A percentile compares a stretch with the other conserved stretches of the same genome.
Evolutionary conservation across 768 basidiomycete species (phyloP).

Genomic region (Rhodotorula graminis): DNA sequence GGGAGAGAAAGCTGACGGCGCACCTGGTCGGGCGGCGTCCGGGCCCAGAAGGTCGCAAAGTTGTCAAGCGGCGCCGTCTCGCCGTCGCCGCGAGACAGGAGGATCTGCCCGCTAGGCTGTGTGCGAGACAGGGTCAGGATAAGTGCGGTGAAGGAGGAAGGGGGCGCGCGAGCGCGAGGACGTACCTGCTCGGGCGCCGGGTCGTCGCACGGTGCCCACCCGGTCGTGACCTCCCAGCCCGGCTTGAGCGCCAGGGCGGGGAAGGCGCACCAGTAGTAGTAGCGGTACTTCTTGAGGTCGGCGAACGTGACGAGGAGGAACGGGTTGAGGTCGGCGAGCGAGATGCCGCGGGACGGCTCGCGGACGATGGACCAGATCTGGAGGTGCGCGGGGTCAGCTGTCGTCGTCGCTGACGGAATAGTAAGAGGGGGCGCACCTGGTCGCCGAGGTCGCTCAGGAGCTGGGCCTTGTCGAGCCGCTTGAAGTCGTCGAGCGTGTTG

Average conservation of each 20-base stretch:
- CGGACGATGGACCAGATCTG: constrained; percentile 57
- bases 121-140: background rate
- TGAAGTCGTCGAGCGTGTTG: constrained; percentile 97
- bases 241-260: constrained; percentile 87
- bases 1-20: background rate
- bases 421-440: constrained; percentile 52
- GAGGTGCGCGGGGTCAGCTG: background rate
- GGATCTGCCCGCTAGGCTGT: background rate
- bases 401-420: background rate
- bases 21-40: background rate
- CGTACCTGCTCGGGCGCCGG: background rate
- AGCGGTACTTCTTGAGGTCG: constrained; percentile 96
- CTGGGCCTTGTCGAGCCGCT: constrained; percentile 77
- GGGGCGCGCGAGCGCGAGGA: background rate
- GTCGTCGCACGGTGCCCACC: background rate
- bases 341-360: constrained; percentile 25
- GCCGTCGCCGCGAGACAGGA: background rate
- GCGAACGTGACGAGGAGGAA: constrained; percentile 91
- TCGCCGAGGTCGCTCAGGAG: constrained; percentile 70
- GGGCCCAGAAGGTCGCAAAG: constrained; percentile 34
- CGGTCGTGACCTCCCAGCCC: constrained; percentile 40
- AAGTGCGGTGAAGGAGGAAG: background rate
- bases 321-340: constrained; percentile 57
- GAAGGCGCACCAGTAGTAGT: constrained; percentile 97
- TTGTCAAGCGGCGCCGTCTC: constrained; percentile 6